These are phyloP conservation scores for Chlorella sp. DNA, from an alignment of 139 green algal genomes.

Conservation along the genomic window DNA sequence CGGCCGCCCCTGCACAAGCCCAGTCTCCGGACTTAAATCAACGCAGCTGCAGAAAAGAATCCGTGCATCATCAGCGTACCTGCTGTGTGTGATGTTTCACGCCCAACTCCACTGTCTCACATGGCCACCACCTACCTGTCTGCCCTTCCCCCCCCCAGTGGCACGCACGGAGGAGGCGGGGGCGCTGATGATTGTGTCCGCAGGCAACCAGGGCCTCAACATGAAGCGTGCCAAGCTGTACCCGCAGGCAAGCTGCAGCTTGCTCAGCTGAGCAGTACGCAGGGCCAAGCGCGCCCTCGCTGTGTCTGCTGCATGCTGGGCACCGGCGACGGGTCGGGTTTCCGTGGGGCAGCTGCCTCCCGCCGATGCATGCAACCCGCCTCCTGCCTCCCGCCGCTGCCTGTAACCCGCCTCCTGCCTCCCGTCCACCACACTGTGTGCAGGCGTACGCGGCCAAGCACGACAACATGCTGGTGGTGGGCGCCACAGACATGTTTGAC, in stretches of 20 bases:
- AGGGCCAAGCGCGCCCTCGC: no score
- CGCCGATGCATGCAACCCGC: no score
- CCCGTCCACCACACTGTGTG: no score
- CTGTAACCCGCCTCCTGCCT: not conserved
- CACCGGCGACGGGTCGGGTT: no score
- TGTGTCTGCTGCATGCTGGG: no score
- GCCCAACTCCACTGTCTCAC: not conserved
- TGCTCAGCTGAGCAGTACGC: not conserved
- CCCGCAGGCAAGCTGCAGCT: not conserved
- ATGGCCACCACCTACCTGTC: not conserved
- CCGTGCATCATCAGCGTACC: no score
- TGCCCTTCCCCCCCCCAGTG: not conserved
- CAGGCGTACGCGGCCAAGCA: not conserved
- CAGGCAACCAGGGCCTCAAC: conserved; percentile 19
- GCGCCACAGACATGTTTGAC: conserved; percentile 11
- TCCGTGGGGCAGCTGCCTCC: no score
- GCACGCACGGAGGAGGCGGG: not conserved
- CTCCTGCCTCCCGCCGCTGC: not conserved
- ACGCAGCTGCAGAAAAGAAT: no score
- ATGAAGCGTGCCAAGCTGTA: conserved; percentile 6
- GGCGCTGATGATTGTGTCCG: conserved; percentile 7
- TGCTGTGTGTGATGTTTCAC: not conserved
- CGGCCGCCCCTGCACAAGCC: no score
- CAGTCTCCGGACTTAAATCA: no score
- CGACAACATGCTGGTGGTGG: conserved; percentile 32